These are phyloP conservation scores for Sugiyamaella pinicola DNA, from an alignment of 1,139 yeast genomes.

Conservation along the genomic window DNA sequence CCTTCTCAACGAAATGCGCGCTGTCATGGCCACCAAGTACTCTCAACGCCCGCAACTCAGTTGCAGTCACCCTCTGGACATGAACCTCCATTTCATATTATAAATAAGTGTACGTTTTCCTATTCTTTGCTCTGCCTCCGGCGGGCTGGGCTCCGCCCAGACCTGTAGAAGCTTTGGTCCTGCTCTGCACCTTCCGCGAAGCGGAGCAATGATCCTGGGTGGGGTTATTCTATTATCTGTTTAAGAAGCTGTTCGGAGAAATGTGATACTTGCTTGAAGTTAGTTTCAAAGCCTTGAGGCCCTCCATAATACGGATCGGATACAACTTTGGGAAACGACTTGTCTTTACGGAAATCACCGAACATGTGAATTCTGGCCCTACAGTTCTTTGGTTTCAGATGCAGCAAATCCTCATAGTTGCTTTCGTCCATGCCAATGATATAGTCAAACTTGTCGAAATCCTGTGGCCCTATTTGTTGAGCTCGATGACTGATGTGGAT, in stretches of 20 bases:
- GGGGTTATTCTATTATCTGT: constrained; percentile 14
- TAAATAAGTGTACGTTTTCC: neutral
- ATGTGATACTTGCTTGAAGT: constrained; percentile 71
- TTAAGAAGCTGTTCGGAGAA: constrained; percentile 48
- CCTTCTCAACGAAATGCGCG: constrained; percentile 78
- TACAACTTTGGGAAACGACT: constrained; percentile 57
- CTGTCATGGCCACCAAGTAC: constrained; percentile 66
- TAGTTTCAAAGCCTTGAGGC: constrained; percentile 73
- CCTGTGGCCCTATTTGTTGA: constrained; percentile 62
- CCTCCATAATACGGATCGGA: constrained; percentile 96
- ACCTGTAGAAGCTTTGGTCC: neutral
- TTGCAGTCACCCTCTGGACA: constrained; percentile 30
- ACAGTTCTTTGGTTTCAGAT: constrained; percentile 55
- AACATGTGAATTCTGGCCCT: constrained; percentile 49
- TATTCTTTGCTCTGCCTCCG: neutral
- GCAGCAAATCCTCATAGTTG: constrained; percentile 54
- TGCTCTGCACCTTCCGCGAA: no score
- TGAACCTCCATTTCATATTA: constrained; percentile 24
- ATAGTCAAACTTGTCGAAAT: constrained; percentile 75
- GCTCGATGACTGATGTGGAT: constrained; percentile 77
- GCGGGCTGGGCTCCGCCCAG: neutral
- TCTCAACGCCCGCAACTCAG: constrained; percentile 89
- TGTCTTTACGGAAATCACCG: constrained; percentile 72
- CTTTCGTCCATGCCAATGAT: constrained; percentile 69
- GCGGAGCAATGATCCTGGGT: no score